These are phyloP conservation scores for Rhodotorula sp. DNA, from an alignment of 1,284 basidiomycete species.

Conservation along the genomic window DNA sequence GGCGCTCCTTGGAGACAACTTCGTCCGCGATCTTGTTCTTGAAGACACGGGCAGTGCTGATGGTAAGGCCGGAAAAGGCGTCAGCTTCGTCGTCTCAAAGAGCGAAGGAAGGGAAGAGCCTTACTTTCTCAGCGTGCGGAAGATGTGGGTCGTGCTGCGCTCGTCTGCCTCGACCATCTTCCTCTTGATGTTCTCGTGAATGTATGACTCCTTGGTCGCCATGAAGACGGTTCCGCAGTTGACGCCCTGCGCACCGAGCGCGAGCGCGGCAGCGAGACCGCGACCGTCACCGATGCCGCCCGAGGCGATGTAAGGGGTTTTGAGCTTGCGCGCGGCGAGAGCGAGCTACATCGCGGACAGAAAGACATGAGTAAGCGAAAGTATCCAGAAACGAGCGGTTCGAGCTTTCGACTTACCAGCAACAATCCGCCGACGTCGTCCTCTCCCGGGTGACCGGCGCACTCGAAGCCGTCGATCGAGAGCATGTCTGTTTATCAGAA, in stretches of 20 bases:
- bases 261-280: slow-evolving; percentile 75
- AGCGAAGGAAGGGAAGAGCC: not conserved
- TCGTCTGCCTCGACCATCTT: slow-evolving; percentile 80
- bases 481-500: slow-evolving; percentile 59
- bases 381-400: not conserved
- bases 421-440: slow-evolving; percentile 91
- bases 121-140: slow-evolving; percentile 56
- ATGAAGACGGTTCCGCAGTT: slow-evolving; percentile 53
- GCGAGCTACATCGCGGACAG: slow-evolving; percentile 61
- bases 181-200: slow-evolving; percentile 77
- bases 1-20: slow-evolving; percentile 75
- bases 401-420: slow-evolving; percentile 57
- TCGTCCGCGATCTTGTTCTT: slow-evolving; percentile 56
- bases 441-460: slow-evolving; percentile 86
- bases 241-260: slow-evolving; percentile 59
- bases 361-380: not conserved
- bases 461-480: slow-evolving; percentile 87
- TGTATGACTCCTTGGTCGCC: slow-evolving; percentile 38
- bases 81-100: not conserved
- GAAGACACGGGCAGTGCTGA: slow-evolving; percentile 39
- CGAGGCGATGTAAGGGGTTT: slow-evolving; percentile 82
- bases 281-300: slow-evolving; percentile 54
- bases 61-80: no score
- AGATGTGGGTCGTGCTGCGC: slow-evolving; percentile 78
- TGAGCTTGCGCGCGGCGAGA: slow-evolving; percentile 78